Evolutionary conservation across 2,329 filamentous ascomycete species (phyloP), one percentile per base, ranked within the genome.

Genomic region (Pestalotiopsis sp.): DNA sequence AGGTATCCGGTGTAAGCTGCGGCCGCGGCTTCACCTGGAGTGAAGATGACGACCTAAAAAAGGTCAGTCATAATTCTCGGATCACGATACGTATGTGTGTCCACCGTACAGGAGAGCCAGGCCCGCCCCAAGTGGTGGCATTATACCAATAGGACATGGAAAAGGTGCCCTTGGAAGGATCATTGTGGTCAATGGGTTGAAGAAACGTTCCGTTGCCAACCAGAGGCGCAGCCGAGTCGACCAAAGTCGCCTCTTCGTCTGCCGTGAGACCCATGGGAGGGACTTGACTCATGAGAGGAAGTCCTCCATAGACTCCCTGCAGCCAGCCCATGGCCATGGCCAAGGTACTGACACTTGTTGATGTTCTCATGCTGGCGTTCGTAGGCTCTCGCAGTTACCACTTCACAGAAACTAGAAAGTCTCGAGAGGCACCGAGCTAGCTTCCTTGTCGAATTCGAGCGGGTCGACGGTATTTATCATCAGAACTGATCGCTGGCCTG

Each of bases 121-220:
- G 84, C 0, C 87, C 87, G 11, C 79, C 78, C 85, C 85, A 89
- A 72, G 78, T 84, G 49, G 84, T 80, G 1, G 81, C 79, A 72
- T 83, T 85, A 75, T 82, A 89, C 73, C 71, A 75, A 40, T 83
- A 89, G 60, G 83, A 81, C 77, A 88, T 86, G 38, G 81, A 78
- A 72, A 89, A 89, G 0, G 84, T 88, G 11, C 87, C 87, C 17
- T 87, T 77, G n/a, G 78, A 78, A 1, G 87, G 87, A 72, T 89
- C 80, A 4, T 82, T 77, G 76, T 91, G 89, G 73, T 91, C 88
- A 62, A 90, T 85, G 66, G 86, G 80, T 76, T 90, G 88, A 69
- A 85, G 75, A 69, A 89, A 90, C 59, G 70, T 72, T 38, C 72
- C 67, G 40, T 72, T 70, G 17, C 75, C 73, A 3, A 68, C 70